Percentiles rank a stretch among this genome's conserved stretches.
These are phyloP conservation scores for Spinacia oleracea DNA, from an alignment of 179 eudicot genomes.

Conservation along the genomic window DNA sequence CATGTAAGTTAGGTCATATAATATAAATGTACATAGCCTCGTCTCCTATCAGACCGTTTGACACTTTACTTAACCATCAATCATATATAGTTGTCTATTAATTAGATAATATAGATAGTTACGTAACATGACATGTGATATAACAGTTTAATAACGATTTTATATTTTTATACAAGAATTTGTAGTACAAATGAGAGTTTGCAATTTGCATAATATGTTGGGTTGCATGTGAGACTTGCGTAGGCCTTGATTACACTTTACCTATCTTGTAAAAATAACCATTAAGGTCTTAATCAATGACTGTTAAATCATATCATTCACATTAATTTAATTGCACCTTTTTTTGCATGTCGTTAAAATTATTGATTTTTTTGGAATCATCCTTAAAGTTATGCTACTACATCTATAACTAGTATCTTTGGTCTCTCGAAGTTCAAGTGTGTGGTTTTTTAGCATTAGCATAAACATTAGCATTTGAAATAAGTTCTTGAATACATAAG, in stretches of 20 bases:
- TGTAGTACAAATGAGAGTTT: no score
- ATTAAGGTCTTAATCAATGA: conserved; percentile 23
- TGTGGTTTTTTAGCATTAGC: background rate
- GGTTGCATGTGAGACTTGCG: conserved; percentile 39
- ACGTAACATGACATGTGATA: no score
- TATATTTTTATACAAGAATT: no score
- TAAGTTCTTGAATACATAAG: no score
- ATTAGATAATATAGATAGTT: no score
- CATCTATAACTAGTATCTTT: background rate
- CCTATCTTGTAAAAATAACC: conserved; percentile 12
- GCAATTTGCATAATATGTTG: conserved; percentile 28
- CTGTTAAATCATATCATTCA: conserved; percentile 29
- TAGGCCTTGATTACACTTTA: conserved; percentile 31
- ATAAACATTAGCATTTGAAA: no score
- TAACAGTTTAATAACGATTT: no score
- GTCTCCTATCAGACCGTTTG: no score
- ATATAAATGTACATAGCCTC: no score
- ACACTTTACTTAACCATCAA: no score
- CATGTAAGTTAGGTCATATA: no score
- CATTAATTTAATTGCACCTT: conserved; percentile 10
- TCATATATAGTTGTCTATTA: no score
- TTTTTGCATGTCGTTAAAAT: conserved; percentile 20
- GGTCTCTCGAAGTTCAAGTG: background rate
- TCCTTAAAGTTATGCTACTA: conserved; percentile 13
- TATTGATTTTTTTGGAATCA: conserved; percentile 17